Evolutionary conservation across 2,329 filamentous ascomycete genomes (phyloP).

Genomic region (Berkeleyomyces basicola): DNA sequence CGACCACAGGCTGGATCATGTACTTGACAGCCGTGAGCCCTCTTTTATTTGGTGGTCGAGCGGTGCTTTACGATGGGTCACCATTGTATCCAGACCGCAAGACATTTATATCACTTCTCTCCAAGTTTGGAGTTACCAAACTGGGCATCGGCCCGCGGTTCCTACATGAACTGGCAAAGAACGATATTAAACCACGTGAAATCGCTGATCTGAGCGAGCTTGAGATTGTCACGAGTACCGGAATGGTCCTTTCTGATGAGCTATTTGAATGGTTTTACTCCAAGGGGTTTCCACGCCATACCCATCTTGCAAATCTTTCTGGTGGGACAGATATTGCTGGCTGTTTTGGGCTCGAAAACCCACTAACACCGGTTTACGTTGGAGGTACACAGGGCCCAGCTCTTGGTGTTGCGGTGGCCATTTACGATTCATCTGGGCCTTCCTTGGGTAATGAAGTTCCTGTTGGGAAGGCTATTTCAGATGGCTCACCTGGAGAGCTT

Average conservation of each 20-base stretch:
- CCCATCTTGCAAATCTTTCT: constrained; percentile 57
- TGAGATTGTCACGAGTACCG: constrained; percentile 49
- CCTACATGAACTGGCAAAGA: constrained; percentile 54
- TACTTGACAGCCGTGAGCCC: constrained; percentile 46
- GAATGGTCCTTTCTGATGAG: constrained; percentile 65
- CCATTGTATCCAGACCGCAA: constrained; percentile 56
- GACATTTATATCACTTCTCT: constrained; percentile 45
- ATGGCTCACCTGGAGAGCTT: constrained; percentile 56
- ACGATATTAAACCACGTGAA: constrained; percentile 42
- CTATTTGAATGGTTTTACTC: constrained; percentile 70
- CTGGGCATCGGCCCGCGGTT: constrained; percentile 64
- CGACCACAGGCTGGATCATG: constrained; percentile 79
- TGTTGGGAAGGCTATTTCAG: constrained; percentile 27
- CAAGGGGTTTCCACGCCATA: constrained; percentile 46
- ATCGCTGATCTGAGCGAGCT: constrained; percentile 46
- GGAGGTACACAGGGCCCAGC: constrained; percentile 35
- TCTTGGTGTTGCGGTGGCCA: constrained; percentile 33
- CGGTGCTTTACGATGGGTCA: constrained; percentile 67
- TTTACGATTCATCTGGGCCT: constrained; percentile 45
- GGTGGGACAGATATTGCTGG: constrained; percentile 62
- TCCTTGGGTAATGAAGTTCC: constrained; percentile 17
- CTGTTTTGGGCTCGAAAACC: constrained; percentile 48
- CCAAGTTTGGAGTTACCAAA: constrained; percentile 49
- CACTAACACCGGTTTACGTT: constrained; percentile 42
- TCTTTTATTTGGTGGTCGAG: constrained; percentile 42